Base-by-base conservation (phyloP, 257 asterid species). In the Anisodus tanguticus region DNA sequence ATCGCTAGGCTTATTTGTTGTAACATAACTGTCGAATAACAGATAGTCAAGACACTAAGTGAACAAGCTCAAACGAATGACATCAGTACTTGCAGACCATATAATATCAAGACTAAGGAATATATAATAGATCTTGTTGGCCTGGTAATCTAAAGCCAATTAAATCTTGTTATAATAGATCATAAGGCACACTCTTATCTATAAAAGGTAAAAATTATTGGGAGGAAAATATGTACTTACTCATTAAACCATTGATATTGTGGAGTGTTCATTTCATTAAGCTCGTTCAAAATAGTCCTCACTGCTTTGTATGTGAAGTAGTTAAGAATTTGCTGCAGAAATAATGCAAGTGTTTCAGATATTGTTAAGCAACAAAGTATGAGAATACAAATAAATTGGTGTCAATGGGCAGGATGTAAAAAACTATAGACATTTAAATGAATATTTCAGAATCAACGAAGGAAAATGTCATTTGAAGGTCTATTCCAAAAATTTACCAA, bases 281-380 rank as follows among this genome's bases (percentile, higher is more conserved):
- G 97, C 90, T 95, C 95, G 91, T 91, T 86, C 86, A 95, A 68
- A 53, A 95, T 97, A 19, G 99, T 95, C 91, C 97, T 94, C 81
- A 94, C 98, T 22, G 99, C 99, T 88, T 95, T 95, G 85, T 91
- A 93, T 0, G 99, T 95, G 94, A 95, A 94, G 86, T 87, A 95
- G 88, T 93, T 92, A n/a, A 93, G 84, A 81, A 91, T 87, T 89
- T 90, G 91, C 99, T 95, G 95, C 94, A 88, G 74, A 37, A 58
- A 9, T 15, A 60, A 72, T 72, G 9, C 19, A 58, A 77, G 15
- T 31, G 39, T 13, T 47, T 87, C 60, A 55, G 85, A 83, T 62
- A 2, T 51, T 35, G 81, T 12, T 6, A 9, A 51, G 49, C 39
- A 77, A 39, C 16, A 55, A 39, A 66, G 39, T n/a, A 64, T 70